Conservation (phyloP, 345 rosid genomes). For the Punica granatum region DNA sequence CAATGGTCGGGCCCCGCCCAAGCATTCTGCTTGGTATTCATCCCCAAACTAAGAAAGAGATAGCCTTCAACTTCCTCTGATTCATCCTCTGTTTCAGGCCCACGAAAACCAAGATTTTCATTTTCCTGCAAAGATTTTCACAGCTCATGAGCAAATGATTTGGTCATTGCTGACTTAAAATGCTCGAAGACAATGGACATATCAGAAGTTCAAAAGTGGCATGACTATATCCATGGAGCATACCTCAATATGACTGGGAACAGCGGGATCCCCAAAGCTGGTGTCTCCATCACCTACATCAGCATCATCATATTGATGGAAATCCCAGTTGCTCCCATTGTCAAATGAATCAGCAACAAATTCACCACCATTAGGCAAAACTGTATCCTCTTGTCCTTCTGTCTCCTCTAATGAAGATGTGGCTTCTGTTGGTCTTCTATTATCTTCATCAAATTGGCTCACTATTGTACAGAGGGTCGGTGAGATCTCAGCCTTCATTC, state of each 20-base stretch:
- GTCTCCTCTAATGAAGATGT: constrained; percentile 38
- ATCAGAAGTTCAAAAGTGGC: background rate
- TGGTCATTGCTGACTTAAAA: background rate
- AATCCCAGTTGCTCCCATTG: constrained; percentile 35
- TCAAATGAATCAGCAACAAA: constrained; percentile 45
- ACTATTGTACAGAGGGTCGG: constrained; percentile 61
- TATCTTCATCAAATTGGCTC: constrained; percentile 63
- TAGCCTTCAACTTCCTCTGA: constrained; percentile 56
- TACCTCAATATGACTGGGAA: constrained; percentile 58
- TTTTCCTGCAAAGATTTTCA: constrained; percentile 37
- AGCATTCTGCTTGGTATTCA: constrained; percentile 61
- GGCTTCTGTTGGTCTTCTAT: constrained; percentile 47
- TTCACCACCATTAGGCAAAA: constrained; percentile 29
- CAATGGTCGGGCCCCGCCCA: constrained; percentile 99
- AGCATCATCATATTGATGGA: constrained; percentile 48
- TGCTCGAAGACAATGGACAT: background rate
- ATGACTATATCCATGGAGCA: background rate
- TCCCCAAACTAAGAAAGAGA: constrained; percentile 64
- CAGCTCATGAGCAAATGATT: background rate
- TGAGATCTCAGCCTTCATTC: constrained; percentile 59
- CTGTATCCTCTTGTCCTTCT: constrained; percentile 28
- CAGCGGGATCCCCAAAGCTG: constrained; percentile 37
- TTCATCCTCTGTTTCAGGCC: constrained; percentile 39
- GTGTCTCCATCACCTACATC: constrained; percentile 40
- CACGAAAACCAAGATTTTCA: constrained; percentile 34